Conservation (phyloP, 495 filamentous ascomycete species). For the Amniculicola lignicola region DNA sequence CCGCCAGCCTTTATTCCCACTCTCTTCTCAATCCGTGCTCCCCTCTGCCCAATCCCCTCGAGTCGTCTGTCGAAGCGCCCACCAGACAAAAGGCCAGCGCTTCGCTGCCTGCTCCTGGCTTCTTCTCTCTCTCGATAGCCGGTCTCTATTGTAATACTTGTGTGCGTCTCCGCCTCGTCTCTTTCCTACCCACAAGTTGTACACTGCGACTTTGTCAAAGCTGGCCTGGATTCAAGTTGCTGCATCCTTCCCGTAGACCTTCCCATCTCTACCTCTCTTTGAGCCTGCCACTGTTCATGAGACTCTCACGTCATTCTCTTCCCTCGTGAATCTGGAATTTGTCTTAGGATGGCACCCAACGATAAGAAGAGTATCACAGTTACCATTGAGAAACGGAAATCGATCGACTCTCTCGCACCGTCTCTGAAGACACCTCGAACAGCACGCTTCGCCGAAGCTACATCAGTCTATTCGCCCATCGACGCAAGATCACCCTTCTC, state of each 20-base stretch:
- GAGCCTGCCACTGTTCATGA: slow-evolving; percentile 13
- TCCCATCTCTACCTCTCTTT: slow-evolving; percentile 1
- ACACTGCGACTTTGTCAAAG: slow-evolving; percentile 33
- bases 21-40: slow-evolving; percentile 33
- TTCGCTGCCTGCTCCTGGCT: slow-evolving; percentile 15
- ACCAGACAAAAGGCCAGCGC: slow-evolving; percentile 39
- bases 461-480: slow-evolving; percentile 80
- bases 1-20: slow-evolving; percentile 34
- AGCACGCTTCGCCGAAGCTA: slow-evolving; percentile 87
- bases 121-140: slow-evolving; percentile 33
- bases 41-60: slow-evolving; percentile 18
- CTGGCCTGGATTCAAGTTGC: slow-evolving; percentile 35
- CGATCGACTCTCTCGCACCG: slow-evolving; percentile 34
- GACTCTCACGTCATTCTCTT: slow-evolving; percentile 23
- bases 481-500: slow-evolving; percentile 66
- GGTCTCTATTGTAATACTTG: slow-evolving; percentile 37
- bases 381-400: slow-evolving; percentile 37
- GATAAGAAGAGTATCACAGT: slow-evolving; percentile 36
- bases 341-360: slow-evolving; percentile 39
- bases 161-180: slow-evolving; percentile 24
- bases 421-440: slow-evolving; percentile 76
- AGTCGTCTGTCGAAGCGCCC: slow-evolving; percentile 34
- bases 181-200: slow-evolving; percentile 2
- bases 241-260: slow-evolving; percentile 24
- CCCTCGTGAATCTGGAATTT: slow-evolving; percentile 13